Base-by-base conservation (phyloP, 2,329 filamentous ascomycete genomes). In the Neocatenulostroma microsporum region DNA sequence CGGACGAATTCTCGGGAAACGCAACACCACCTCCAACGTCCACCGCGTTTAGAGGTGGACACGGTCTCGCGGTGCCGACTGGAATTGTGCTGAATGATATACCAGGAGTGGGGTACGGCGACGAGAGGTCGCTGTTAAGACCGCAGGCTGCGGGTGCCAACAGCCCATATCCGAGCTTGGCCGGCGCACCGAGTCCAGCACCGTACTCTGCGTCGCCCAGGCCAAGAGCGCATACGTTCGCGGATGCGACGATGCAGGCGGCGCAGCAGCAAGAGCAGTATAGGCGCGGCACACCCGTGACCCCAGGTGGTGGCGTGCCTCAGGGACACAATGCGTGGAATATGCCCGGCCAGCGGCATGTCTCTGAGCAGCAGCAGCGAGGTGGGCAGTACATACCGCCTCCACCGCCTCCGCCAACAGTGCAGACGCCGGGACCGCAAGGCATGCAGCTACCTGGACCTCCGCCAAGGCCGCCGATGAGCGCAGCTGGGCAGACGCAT, bases 381-480 rank as follows among this genome's bases (percentile, higher is more conserved):
- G 48, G 41, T 28, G 46, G 74, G 24, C 39, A 40, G 49, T 77
- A 76, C 55, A 66, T 74, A 23, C 70, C 72, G 26, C 74, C 73
- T 18, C 71, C 72, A 37, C 68, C 70, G 24, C 71, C 72, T n/a
- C 62, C 68, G 15, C n/a, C n/a, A n/a, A n/a, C n/a, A n/a, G n/a
- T n/a, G n/a, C n/a, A n/a, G n/a, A n/a, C n/a, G n/a, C n/a, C n/a
- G n/a, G 51, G 50, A 24, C 48, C 50, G 13, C 57, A 61, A 38
- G 56, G 53, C 43, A 69, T 78, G 50, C 62, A 66, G 38, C 61
- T 79, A 19, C 76, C 76, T 20, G 77, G 77, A 10, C 78, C 78
- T n/a, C 78, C 78, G 34, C 78, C 77, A 55, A 67, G 64, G 32
- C 60, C 62, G 41, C 70, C 65, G 36, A 55, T 62, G 34, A 63